Evolutionary conservation across 1,284 basidiomycete genomes (phyloP), one percentile per base, ranked within the genome.

Genomic region (Ceratobasidium sp.): DNA sequence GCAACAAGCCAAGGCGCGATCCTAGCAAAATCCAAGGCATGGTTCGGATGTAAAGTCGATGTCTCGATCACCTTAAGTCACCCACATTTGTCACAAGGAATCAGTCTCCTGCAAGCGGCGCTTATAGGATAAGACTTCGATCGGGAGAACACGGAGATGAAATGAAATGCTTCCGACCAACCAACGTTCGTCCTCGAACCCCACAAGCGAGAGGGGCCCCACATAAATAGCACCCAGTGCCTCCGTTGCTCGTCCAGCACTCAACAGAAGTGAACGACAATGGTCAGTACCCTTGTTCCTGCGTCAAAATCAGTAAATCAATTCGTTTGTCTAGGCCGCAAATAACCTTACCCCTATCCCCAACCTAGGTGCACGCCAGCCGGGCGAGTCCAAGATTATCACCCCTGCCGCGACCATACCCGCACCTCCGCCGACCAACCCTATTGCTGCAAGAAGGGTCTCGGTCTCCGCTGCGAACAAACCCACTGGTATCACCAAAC

Each of bases 391-490:
- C 44, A 74, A 74, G 48, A 40, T 74, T 23, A 38, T 74, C 6
- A 74, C 71, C 26, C 71, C 57, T 17, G 71, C 71, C 26, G 13
- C 46, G 28, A 74, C 71, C 17, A 74, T 74, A 9, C 71, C 71
- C 0, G 57, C 71, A 26, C 71, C 71, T 52, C 44, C 71, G 48
- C 71, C 71, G n/a, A 64, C 46, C 28, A 74, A 74, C 33, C 71
- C 71, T 52, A 38, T 74, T 38, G 59, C 59, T 13, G 71, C 71
- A 42, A 28, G 71, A 33, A n/a, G 71, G 28, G 71, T 74, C 44
- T 74, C 71, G 33, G 71, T 74, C 20, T 74, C 71, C 33, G 48
- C 59, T 13, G 71, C 71, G 42, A 74, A 28, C 59, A 74, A 74
- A 26, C 61, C 71, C 13, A 20, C 46, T 33, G 28, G 5, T 33